These are phyloP conservation scores for Trametes cubensis DNA, from an alignment of 768 basidiomycete genomes.

Conservation along the genomic window DNA sequence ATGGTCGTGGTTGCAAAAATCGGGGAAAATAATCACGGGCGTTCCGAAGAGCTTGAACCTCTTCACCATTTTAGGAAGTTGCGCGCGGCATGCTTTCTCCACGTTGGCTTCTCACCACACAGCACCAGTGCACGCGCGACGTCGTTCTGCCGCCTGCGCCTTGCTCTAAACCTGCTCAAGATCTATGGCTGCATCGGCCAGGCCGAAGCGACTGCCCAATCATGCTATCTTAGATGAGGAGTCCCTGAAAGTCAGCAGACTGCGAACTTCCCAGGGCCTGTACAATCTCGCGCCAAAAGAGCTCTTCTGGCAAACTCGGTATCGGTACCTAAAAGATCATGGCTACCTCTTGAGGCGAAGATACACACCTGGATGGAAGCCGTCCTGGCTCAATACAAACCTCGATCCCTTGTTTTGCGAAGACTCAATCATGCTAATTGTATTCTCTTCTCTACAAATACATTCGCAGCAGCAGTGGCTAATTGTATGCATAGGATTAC, in stretches of 20 bases:
- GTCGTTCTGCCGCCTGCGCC: neutral
- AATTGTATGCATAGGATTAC: neutral
- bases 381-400: slow-evolving; percentile 22
- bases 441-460: no score
- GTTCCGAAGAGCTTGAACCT: neutral
- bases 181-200: neutral
- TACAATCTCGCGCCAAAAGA: slow-evolving; percentile 13
- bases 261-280: slow-evolving; percentile 3
- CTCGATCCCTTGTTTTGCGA: slow-evolving; percentile 18
- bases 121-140: neutral
- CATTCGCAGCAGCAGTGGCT: no score
- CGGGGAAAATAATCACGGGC: neutral
- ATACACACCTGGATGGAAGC: slow-evolving; percentile 16
- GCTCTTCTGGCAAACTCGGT: slow-evolving; percentile 19
- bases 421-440: slow-evolving; percentile 22
- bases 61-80: neutral
- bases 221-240: slow-evolving; percentile 13
- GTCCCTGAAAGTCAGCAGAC: neutral
- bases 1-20: no score
- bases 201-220: slow-evolving; percentile 18
- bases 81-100: neutral
- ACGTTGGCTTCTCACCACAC: neutral
- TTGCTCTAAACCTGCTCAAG: neutral
- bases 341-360: slow-evolving; percentile 30
- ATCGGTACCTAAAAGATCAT: slow-evolving; percentile 10